These are phyloP conservation scores for Candida sojae DNA, from an alignment of 1,139 yeast species.

Conservation along the genomic window DNA sequence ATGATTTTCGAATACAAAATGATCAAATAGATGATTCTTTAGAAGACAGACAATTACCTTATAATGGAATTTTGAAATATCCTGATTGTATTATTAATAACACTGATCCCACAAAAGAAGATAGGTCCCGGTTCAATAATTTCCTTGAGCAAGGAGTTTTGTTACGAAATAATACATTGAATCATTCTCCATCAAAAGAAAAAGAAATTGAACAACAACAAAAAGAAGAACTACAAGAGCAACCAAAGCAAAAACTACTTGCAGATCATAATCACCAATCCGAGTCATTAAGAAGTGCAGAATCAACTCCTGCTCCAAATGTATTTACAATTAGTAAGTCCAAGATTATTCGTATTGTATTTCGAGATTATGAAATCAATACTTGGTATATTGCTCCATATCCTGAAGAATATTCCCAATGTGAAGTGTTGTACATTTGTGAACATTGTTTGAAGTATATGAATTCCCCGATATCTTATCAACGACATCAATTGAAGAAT, in stretches of 20 bases:
- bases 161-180: slow-evolving; percentile 14
- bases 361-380: slow-evolving; percentile 71
- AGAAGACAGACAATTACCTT: slow-evolving; percentile 50
- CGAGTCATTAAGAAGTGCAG: slow-evolving; percentile 7
- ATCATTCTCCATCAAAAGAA: background rate
- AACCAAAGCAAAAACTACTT: too few relatives aligned
- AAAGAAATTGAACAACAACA: background rate
- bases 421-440: slow-evolving; percentile 69
- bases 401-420: slow-evolving; percentile 79
- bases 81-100: slow-evolving; percentile 61
- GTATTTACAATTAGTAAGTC: slow-evolving; percentile 17
- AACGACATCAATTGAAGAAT: slow-evolving; percentile 76
- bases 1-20: background rate
- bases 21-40: background rate
- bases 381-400: slow-evolving; percentile 96
- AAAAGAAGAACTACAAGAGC: too few relatives aligned
- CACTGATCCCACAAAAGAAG: slow-evolving; percentile 60
- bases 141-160: slow-evolving; percentile 26
- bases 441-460: slow-evolving; percentile 84
- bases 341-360: slow-evolving; percentile 56
- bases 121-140: slow-evolving; percentile 48
- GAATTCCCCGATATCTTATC: slow-evolving; percentile 65
- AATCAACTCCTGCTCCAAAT: slow-evolving; percentile 20
- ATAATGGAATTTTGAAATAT: slow-evolving; percentile 60
- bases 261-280: too few relatives aligned